Base-by-base conservation (phyloP, 202 grass and related monocot species). In the Tripidium arundinaceum region DNA sequence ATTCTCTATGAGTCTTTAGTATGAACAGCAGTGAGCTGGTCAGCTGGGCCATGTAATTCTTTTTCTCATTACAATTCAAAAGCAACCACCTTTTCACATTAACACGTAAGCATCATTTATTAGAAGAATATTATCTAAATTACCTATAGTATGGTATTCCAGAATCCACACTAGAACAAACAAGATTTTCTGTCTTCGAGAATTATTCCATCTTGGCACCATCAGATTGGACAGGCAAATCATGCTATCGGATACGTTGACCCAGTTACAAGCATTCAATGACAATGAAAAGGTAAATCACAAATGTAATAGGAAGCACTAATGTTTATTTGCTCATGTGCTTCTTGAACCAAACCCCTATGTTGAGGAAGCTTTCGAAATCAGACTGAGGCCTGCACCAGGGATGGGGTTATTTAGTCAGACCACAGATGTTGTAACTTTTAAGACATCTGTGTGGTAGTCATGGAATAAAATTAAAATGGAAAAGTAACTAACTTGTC, bases 281-380 rank as follows among this genome's bases (percentile, higher is more conserved):
- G 45, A 67, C 19, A 46, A 84, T 31, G 40, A 47, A 43, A 45
- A 40, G 7, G 28, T 64, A 72, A 68, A 87, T 57, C 36, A 33
- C 10, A 22, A 74, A 60, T 45, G 16, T 19, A 67, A 22, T 57
- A 33, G 1, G 15, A 63, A 16, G 81, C 72, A 68, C 55, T 58
- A 65, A 76, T 82, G 41, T 79, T 92, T 81, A 92, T 55, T 90
- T 89, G 76, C 78, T 84, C 40, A 75, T 82, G 84, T 98, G 76
- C 85, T 94, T 92, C 86, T 94, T 98, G 80, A 98, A 98, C 92
- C 95, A 98, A 79, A 98, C 92, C 33, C 95, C 92, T 82, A 98
- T 89, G 70, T 98, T 98, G 40, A 98, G 83, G 79, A 94, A 98
- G 81, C 91, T 86, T 63, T 98, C 94, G 1, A 87, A 98, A 91